Base-by-base conservation (phyloP, 2,329 filamentous ascomycete genomes). In the Paecilomyces variotii region DNA sequence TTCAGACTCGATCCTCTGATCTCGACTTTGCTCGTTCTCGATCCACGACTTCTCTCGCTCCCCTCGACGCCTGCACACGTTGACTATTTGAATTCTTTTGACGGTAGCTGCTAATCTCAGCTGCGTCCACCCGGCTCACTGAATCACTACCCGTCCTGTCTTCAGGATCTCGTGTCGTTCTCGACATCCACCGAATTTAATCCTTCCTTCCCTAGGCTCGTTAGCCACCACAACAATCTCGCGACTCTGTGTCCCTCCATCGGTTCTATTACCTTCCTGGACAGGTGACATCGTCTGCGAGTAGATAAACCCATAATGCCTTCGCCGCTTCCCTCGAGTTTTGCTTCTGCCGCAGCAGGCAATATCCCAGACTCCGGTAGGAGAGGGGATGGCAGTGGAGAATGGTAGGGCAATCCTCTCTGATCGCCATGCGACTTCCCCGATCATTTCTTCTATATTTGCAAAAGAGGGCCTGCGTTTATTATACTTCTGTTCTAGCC, bases 281-380 rank as follows among this genome's bases (percentile, higher is more conserved):
- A 64, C 65, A 60, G 60, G 61, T 62, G 57, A 58, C 52, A 62
- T 67, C 62, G 56, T 61, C 61, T 60, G 61, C 62, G 62, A 59
- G 58, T 60, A 61, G 59, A 61, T 58, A 62, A 59, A 53, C 49
- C 61, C 67, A 76, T 65, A 69, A 83, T 91, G 88, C 84, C 87
- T 79, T 85, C 86, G 73, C 87, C 88, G 79, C 83, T 91, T 75
- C 86, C 88, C 69, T 90, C 89, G 68, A 91, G 87, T 81, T 92
- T 92, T 78, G 89, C 89, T 73, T 91, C 89, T 72, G 89, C 89
- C 69, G 89, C 89, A 67, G 88, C 89, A 73, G 88, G 88, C 75
- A 88, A 90, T 75, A 86, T 82, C 68, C 78, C 75, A 80, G 72
- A 85, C 73, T 76, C 84, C 81, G 74, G 82, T 81, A 78, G 77